A percentile compares a stretch with the other conserved stretches of the same genome.
phyloP scores from a whole-genome alignment of 179 eudicot species.

The Beta macrorhiza region DNA sequence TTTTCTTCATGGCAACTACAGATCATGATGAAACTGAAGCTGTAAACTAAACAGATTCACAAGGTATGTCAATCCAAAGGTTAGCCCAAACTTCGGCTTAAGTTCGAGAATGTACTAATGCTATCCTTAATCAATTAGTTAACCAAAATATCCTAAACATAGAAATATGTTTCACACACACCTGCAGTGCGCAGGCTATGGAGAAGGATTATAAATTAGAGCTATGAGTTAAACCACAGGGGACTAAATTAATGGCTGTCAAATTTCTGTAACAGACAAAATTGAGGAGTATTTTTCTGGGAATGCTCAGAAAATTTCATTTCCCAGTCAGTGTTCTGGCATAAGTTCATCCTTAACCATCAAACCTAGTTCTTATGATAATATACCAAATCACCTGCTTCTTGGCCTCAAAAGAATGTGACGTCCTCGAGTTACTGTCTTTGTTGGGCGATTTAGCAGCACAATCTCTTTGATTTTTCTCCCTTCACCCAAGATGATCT shows the following conservation, averaged over 20 bases:
- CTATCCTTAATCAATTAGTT: background rate
- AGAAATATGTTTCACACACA: background rate
- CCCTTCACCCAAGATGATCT: conserved; percentile 10
- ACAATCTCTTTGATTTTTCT: conserved; percentile 19
- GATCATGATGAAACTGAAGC: background rate
- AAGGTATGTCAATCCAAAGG: too few relatives aligned
- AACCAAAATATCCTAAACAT: background rate
- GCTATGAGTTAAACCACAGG: too few relatives aligned
- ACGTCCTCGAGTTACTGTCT: background rate
- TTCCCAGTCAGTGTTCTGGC: background rate
- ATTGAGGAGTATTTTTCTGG: background rate
- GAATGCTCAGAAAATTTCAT: background rate
- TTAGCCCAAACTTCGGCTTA: background rate
- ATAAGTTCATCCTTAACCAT: background rate
- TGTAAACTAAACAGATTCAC: background rate
- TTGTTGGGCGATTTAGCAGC: background rate
- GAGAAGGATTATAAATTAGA: background rate
- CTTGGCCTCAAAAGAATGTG: background rate
- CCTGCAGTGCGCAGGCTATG: background rate
- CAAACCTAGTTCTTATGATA: background rate
- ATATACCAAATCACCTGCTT: background rate
- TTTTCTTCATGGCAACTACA: background rate
- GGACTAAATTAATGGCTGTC: background rate
- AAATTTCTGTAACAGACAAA: background rate
- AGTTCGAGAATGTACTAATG: background rate